Conservation (phyloP, 495 filamentous ascomycete species). For the Filosporella fistucella region DNA sequence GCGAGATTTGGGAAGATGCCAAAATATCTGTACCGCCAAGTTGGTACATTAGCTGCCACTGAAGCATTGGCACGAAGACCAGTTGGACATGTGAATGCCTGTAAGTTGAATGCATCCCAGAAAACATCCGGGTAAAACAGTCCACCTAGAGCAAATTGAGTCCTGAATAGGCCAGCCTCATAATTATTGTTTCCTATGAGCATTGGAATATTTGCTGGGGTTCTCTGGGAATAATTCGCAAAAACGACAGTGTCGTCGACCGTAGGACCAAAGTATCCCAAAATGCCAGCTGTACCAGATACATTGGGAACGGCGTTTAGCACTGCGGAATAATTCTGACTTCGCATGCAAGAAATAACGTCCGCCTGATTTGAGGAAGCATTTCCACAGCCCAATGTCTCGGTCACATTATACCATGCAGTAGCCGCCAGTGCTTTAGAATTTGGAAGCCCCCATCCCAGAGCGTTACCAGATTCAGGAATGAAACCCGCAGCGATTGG, state of each 20-base stretch:
- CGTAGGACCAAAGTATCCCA: constrained; percentile 41
- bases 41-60: constrained; percentile 28
- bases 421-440: constrained; percentile 24
- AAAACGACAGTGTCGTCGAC: constrained; percentile 43
- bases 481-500: constrained; percentile 42
- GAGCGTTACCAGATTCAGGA: constrained; percentile 46
- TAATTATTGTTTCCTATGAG: constrained; percentile 42
- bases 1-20: constrained; percentile 41
- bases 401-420: constrained; percentile 35
- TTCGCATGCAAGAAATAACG: constrained; percentile 39
- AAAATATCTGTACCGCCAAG: constrained; percentile 49
- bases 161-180: constrained; percentile 38
- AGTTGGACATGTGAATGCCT: constrained; percentile 42
- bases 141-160: constrained; percentile 14
- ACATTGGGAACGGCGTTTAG: constrained; percentile 28
- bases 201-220: constrained; percentile 32
- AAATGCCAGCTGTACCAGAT: constrained; percentile 13
- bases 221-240: constrained; percentile 34
- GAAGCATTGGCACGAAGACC: constrained; percentile 30
- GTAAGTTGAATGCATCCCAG: constrained; percentile 37
- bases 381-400: constrained; percentile 34
- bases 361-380: constrained; percentile 26
- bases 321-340: constrained; percentile 25
- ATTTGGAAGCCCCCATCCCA: constrained; percentile 41
- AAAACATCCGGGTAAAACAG: constrained; percentile 23